These are phyloP conservation scores for Magnolia changhungtana DNA, from an alignment of 164 flowering plant genomes.

Conservation along the genomic window DNA sequence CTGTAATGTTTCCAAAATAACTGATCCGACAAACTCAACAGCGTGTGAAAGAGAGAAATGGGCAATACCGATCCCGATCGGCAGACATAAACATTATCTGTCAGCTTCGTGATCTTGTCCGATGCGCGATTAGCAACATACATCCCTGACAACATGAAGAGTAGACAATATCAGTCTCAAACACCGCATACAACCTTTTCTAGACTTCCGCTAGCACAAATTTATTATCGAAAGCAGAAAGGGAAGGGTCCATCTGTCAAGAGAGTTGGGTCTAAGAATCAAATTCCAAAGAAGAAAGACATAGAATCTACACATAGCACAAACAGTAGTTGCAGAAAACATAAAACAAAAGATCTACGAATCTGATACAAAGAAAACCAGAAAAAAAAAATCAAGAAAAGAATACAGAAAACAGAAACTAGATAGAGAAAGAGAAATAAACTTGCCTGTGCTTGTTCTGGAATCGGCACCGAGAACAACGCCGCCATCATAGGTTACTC, in stretches of 20 bases:
- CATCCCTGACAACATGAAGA: slow-evolving; percentile 38
- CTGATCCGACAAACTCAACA: background rate
- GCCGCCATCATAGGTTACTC: slow-evolving; percentile 78
- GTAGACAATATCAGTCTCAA: background rate
- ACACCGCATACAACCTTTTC: background rate
- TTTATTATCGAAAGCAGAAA: background rate
- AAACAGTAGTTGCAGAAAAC: background rate
- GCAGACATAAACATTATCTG: slow-evolving; percentile 82
- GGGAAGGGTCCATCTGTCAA: background rate
- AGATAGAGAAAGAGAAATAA: background rate
- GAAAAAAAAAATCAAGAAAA: background rate
- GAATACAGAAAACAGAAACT: too few relatives aligned
- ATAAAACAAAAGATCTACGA: background rate
- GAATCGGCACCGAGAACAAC: slow-evolving; percentile 91
- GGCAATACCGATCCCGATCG: slow-evolving; percentile 84
- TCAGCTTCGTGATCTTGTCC: slow-evolving; percentile 85
- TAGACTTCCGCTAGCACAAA: background rate
- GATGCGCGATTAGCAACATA: slow-evolving; percentile 92
- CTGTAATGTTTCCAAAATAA: background rate
- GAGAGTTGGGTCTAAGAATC: background rate
- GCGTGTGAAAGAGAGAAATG: background rate
- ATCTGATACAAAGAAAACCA: background rate
- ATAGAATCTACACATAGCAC: background rate
- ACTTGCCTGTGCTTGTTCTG: slow-evolving; percentile 76
- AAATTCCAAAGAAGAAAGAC: background rate